These are phyloP conservation scores for Coffea canephora DNA, from an alignment of 257 asterid species.

Conservation along the genomic window DNA sequence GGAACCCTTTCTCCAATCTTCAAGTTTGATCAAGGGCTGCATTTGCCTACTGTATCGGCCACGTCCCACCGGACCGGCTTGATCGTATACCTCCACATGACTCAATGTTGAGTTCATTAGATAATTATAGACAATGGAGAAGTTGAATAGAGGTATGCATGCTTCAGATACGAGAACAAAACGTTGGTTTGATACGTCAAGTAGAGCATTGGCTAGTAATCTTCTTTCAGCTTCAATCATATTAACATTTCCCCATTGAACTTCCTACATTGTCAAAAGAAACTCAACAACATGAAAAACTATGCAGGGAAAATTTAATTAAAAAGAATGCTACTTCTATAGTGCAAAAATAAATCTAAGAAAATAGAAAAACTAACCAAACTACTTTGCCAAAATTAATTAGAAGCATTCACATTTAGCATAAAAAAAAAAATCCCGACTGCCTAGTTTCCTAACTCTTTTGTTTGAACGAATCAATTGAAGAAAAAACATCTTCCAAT, in stretches of 20 bases:
- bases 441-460: not conserved
- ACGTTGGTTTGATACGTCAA: constrained; percentile 72
- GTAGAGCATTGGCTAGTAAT: constrained; percentile 77
- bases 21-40: constrained; percentile 48
- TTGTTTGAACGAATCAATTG: not conserved
- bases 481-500: not conserved
- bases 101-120: constrained; percentile 48
- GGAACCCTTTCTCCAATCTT: constrained; percentile 83
- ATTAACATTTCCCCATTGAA: constrained; percentile 71
- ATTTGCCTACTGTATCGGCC: constrained; percentile 58
- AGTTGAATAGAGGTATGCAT: constrained; percentile 81
- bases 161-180: constrained; percentile 84
- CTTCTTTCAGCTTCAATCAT: constrained; percentile 94
- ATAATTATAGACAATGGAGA: constrained; percentile 70
- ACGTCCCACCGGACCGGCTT: constrained; percentile 53
- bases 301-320: no score
- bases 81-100: constrained; percentile 59
- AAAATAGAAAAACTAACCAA: not conserved
- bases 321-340: no score
- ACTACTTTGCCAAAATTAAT: not conserved
- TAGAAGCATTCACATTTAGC: not conserved
- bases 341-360: not conserved
- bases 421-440: not conserved
- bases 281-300: not conserved
- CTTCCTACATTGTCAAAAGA: constrained; percentile 43